Conservation (phyloP, 257 asterid species). For the Fraxinus anomala region DNA sequence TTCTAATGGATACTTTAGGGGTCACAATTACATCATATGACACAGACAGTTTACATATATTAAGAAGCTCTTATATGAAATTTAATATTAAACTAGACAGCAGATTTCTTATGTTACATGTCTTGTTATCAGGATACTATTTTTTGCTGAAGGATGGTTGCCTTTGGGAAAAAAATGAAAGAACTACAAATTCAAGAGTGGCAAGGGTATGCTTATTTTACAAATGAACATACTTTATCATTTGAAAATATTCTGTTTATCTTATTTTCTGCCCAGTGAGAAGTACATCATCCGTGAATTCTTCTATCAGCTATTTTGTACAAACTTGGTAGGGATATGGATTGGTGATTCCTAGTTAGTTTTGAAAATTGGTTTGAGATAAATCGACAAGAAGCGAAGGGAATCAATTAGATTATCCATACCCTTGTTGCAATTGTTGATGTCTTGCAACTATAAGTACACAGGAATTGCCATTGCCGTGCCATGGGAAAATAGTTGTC, state of each 20-base stretch:
- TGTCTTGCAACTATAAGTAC: background rate
- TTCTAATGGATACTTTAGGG: background rate
- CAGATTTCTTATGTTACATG: background rate
- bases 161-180: slow-evolving; percentile 54
- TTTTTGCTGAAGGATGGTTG: slow-evolving; percentile 41
- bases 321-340: background rate
- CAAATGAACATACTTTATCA: background rate
- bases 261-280: background rate
- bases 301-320: background rate
- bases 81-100: background rate
- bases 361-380: background rate
- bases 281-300: background rate
- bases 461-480: background rate
- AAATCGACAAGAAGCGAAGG: background rate
- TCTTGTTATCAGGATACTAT: background rate
- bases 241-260: background rate
- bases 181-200: slow-evolving; percentile 49
- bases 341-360: background rate
- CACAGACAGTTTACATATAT: background rate
- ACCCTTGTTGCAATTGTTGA: background rate
- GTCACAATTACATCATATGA: background rate
- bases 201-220: slow-evolving; percentile 41
- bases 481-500: background rate
- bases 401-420: background rate
- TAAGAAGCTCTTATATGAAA: background rate